Base-by-base conservation (phyloP, 2,329 filamentous ascomycete genomes). In the Canariomyces notabilis region DNA sequence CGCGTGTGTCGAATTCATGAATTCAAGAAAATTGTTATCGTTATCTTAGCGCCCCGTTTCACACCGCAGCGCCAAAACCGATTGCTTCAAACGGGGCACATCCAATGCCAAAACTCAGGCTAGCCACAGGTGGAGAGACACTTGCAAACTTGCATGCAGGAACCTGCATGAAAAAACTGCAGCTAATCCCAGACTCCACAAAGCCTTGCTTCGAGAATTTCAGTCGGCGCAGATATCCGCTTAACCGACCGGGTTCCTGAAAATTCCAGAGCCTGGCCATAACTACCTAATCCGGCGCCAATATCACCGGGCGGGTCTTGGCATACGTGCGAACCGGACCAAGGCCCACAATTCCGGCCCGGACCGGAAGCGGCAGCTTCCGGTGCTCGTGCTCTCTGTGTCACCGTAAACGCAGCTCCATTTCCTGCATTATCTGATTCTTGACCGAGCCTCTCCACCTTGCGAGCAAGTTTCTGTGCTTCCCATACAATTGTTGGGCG, bases 11-110 rank as follows among this genome's bases (percentile, higher is more conserved):
- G 45, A 44, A 44, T 19, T 21, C 37, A 40, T 37, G n/a, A n/a
- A n/a, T n/a, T n/a, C n/a, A n/a, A n/a, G n/a, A n/a, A n/a, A n/a
- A 38, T 42, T 35, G 21, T 42, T 20, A 31, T 32, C 32, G 26
- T 42, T 41, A 48, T 48, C 45, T 34, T 48, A 42, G 41, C 18
- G 37, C 31, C 20, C 14, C 44, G 18, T 36, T 46, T 31, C 15
- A 34, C 22, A 16, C 14, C 11, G 18, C 19, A 33, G 29, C 14
- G 21, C 29, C 20, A 16, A 22, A 29, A 22, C 34, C 26, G 3
- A 8, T 18, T 35, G 33, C 33, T 18, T 19, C 12, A 18, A 35
- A 5, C 16, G 33, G 9, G 33, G 33, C 15, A 8, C 4, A 4
- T 3, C 15, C 15, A 18, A 9, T 2, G 15, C 15, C 26, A 8